Conservation (phyloP, 805 yeast species). For the Lachancea dasiensis region DNA sequence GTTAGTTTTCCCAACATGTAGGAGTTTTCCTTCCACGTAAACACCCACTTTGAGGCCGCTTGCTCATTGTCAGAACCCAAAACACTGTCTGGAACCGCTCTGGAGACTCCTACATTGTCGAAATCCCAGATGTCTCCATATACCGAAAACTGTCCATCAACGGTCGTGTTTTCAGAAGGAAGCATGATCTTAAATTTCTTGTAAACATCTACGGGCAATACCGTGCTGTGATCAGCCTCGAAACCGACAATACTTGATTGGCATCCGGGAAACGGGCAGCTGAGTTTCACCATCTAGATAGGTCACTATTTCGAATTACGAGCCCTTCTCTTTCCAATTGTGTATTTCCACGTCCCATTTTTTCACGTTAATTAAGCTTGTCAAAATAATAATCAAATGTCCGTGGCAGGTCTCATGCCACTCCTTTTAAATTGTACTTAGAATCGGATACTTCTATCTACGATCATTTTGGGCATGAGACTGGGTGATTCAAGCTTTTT, state of each 20-base stretch:
- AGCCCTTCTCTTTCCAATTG: too few relatives aligned
- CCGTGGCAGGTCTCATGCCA: too few relatives aligned
- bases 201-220: constrained; percentile 12
- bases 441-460: too few relatives aligned
- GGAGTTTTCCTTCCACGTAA: constrained; percentile 11
- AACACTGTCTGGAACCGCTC: constrained; percentile 22
- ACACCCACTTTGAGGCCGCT: constrained; percentile 9
- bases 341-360: too few relatives aligned
- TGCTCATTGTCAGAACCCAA: neutral
- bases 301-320: too few relatives aligned
- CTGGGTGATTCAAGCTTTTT: too few relatives aligned
- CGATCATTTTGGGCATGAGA: too few relatives aligned
- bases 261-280: constrained; percentile 26
- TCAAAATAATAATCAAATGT: too few relatives aligned
- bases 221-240: constrained; percentile 9
- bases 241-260: constrained; percentile 16
- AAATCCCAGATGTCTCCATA: constrained; percentile 69
- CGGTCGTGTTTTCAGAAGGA: constrained; percentile 1
- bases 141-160: constrained; percentile 33
- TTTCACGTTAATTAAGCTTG: too few relatives aligned
- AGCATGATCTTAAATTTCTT: constrained; percentile 22
- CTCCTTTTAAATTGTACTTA: too few relatives aligned
- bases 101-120: constrained; percentile 72
- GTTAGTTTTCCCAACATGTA: constrained; percentile 35
- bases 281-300: constrained; percentile 18